These are phyloP conservation scores for Gigaspora rosea DNA, from an alignment of 192 early-diverging fungal species.

Conservation along the genomic window DNA sequence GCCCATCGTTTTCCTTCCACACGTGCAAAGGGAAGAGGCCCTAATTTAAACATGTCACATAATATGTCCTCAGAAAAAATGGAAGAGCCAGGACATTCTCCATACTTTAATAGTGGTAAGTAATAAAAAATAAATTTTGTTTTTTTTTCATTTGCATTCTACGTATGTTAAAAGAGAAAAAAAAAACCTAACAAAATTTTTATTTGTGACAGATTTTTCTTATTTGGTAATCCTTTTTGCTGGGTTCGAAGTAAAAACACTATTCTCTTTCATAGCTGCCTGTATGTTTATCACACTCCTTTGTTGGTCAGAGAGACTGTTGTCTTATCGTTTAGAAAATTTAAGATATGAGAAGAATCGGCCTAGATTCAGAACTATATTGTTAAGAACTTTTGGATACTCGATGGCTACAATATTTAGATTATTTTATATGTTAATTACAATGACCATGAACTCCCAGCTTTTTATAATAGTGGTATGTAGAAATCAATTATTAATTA, in stretches of 20 bases:
- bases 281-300: slow-evolving; percentile 1
- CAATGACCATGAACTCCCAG: slow-evolving; percentile 11
- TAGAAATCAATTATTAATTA: not conserved
- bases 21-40: too few relatives aligned
- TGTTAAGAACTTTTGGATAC: not conserved
- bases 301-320: slow-evolving; percentile 22
- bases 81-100: too few relatives aligned
- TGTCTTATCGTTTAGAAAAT: not conserved
- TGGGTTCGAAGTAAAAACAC: not conserved
- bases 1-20: too few relatives aligned
- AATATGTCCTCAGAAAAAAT: too few relatives aligned
- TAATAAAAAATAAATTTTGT: too few relatives aligned
- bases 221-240: not conserved
- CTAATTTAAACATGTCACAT: too few relatives aligned
- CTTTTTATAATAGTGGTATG: slow-evolving; percentile 21
- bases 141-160: too few relatives aligned
- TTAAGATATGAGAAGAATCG: not conserved
- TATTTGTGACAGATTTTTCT: not conserved
- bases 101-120: too few relatives aligned
- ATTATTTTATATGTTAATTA: slow-evolving; percentile 24
- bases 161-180: too few relatives aligned
- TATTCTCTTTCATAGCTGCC: not conserved
- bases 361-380: not conserved
- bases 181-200: too few relatives aligned
- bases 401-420: not conserved